Evolutionary conservation across 1,284 basidiomycete genomes (phyloP), one percentile per base, ranked within the genome.

Genomic region (Rhodotorula mucilaginosa): DNA sequence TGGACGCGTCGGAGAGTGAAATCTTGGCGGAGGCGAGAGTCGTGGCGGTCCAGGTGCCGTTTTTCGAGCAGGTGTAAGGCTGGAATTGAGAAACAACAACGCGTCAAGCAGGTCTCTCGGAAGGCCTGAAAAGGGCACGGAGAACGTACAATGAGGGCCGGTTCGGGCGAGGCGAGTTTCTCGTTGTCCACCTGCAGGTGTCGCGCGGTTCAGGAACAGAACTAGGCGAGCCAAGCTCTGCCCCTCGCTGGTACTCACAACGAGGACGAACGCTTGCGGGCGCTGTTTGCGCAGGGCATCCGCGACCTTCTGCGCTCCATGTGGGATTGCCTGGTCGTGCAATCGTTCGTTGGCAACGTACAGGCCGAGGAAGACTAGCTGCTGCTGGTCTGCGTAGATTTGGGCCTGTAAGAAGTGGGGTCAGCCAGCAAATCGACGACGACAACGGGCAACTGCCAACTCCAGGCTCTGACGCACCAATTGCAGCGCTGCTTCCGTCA

Each of bases 401-500:
- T 78, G 67, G 8, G 73, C 72, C 69, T 76, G 10, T 18, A 21
- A 18, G n/a, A 19, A 19, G 29, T 31, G 4, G 4, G 16, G 23
- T n/a, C 7, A 19, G 65, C 19, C 16, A 58, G 19, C n/a, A 15
- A 23, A 31, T 13, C 21, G n/a, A 0, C 12, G 12, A n/a, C 51
- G 51, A 52, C 21, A 52, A 47, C 16, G 19, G 10, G 31, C 61
- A 10, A 23, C 49, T 26, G 39, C 52, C 18, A 18, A 19, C 18
- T 29, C 23, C 12, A 0, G 19, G 23, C 6, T 44, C 16, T 0
- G 21, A 51, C 54, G 82, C 86, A 90, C 89, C 76, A 91, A 81
- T 75, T 89, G 88, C 61, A 91, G 83, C 19, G 89, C 90, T 71
- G 90, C 87, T 78, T 90, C 89, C 87, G 90, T 89, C 87, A 89